phyloP scores from a whole-genome alignment of 352 stramenopile genomes.

The Elongisporangium anandrum region DNA sequence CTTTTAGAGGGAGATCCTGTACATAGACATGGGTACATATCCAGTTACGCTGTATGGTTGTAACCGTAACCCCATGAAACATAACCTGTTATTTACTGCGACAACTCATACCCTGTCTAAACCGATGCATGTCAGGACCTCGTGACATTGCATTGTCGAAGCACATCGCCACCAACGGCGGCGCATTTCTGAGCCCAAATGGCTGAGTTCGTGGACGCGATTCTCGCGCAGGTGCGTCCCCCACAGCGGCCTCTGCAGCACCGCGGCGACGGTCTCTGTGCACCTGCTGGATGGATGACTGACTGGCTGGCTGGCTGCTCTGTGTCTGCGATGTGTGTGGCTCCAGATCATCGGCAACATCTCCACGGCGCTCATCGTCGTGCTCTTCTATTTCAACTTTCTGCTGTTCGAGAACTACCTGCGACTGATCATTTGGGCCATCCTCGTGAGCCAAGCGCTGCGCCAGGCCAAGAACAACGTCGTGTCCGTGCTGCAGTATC shows the following conservation, averaged over 20 bases:
- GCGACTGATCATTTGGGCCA: slow-evolving; percentile 83
- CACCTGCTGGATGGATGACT: slow-evolving; percentile 2
- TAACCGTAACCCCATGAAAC: background rate
- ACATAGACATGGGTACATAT: slow-evolving; percentile 13
- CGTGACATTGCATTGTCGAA: background rate
- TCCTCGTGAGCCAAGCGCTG: slow-evolving; percentile 83
- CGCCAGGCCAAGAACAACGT: slow-evolving; percentile 85
- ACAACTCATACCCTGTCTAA: background rate
- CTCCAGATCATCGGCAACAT: slow-evolving; percentile 82
- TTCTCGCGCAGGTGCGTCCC: slow-evolving; percentile 65
- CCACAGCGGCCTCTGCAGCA: background rate
- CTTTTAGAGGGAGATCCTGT: slow-evolving; percentile 17
- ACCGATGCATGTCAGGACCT: background rate
- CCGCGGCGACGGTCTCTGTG: background rate
- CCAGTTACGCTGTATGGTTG: background rate
- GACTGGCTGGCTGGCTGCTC: background rate
- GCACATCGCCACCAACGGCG: background rate
- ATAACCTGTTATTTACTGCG: background rate
- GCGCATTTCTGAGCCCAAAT: slow-evolving; percentile 19
- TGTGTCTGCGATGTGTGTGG: background rate
- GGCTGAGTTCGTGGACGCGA: slow-evolving; percentile 81
- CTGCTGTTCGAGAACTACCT: slow-evolving; percentile 88
- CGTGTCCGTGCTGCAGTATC: slow-evolving; percentile 72
- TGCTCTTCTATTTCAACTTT: slow-evolving; percentile 90
- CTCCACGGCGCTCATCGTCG: slow-evolving; percentile 78